A percentile compares a stretch with the other conserved stretches of the same genome.
Evolutionary conservation across 2,329 filamentous ascomycete genomes (phyloP).

Genomic region (Beauveria medogensis): DNA sequence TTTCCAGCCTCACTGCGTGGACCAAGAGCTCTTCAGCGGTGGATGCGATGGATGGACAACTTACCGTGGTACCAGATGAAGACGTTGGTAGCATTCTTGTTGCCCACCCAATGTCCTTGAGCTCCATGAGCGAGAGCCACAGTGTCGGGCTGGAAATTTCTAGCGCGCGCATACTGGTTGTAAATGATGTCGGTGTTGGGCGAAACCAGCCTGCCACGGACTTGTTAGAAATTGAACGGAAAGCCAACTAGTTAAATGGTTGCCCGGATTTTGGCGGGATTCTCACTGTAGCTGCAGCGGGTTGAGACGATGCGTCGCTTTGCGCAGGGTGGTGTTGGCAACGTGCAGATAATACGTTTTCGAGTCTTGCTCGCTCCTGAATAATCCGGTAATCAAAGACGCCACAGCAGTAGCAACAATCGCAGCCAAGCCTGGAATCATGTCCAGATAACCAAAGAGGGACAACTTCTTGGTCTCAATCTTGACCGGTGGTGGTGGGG

Average conservation of each 20-base stretch:
- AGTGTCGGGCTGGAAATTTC: slow-evolving; percentile 12
- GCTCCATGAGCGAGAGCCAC: slow-evolving; percentile 15
- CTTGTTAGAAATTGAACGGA: neutral
- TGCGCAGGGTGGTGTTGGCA: slow-evolving; percentile 17
- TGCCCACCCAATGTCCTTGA: slow-evolving; percentile 17
- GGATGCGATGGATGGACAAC: neutral
- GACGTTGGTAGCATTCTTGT: slow-evolving; percentile 16
- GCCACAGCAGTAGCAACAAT: slow-evolving; percentile 12
- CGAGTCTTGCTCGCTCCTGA: slow-evolving; percentile 13
- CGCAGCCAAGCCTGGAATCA: slow-evolving; percentile 14
- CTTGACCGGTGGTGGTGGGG: neutral
- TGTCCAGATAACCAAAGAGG: slow-evolving; percentile 12
- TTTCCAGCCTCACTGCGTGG: neutral
- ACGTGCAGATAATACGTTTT: slow-evolving; percentile 17
- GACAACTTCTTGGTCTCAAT: slow-evolving; percentile 12
- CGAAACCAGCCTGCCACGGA: slow-evolving; percentile 12
- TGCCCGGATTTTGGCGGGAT: too few species aligned
- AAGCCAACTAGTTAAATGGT: too few species aligned
- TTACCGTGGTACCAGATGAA: slow-evolving; percentile 19
- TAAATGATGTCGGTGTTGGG: slow-evolving; percentile 16
- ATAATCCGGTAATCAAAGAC: slow-evolving; percentile 13
- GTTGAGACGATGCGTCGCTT: slow-evolving; percentile 13
- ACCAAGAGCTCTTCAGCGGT: neutral
- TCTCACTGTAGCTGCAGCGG: slow-evolving; percentile 17
- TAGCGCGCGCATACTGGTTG: slow-evolving; percentile 13